phyloP scores from a whole-genome alignment of 306 rosid species.

The Ammopiptanthus mongolicus region DNA sequence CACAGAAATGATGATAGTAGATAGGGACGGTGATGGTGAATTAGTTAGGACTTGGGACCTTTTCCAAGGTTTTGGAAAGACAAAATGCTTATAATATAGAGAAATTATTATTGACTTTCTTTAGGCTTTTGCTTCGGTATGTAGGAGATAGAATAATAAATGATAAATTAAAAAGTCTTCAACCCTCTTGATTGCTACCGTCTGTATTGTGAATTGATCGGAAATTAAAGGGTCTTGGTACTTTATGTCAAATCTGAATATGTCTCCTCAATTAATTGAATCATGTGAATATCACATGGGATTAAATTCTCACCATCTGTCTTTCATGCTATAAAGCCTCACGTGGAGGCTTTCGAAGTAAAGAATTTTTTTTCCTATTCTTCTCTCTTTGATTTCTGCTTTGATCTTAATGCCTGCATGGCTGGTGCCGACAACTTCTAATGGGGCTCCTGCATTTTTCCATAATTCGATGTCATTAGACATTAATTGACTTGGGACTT shows the following conservation, averaged over 20 bases:
- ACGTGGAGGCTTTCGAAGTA: constrained; percentile 12
- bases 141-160: constrained; percentile 1
- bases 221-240: too few relatives aligned
- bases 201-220: too few relatives aligned
- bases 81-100: background rate
- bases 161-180: background rate
- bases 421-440: constrained; percentile 23
- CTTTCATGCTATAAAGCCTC: constrained; percentile 19
- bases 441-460: constrained; percentile 16
- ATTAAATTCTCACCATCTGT: too few relatives aligned
- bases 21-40: constrained; percentile 9
- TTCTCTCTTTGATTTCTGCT: background rate
- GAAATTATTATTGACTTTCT: background rate
- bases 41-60: constrained; percentile 6
- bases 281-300: too few relatives aligned
- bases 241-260: too few relatives aligned
- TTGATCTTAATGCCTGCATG: background rate
- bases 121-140: background rate
- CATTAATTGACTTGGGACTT: background rate
- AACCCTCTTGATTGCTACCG: background rate
- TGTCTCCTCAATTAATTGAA: too few relatives aligned
- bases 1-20: constrained; percentile 45
- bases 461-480: background rate
- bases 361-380: too few relatives aligned
- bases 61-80: constrained; percentile 33